Evolutionary conservation across 192 early-diverging fungal species (phyloP).

Genomic region (Entomortierella chlamydospora): DNA sequence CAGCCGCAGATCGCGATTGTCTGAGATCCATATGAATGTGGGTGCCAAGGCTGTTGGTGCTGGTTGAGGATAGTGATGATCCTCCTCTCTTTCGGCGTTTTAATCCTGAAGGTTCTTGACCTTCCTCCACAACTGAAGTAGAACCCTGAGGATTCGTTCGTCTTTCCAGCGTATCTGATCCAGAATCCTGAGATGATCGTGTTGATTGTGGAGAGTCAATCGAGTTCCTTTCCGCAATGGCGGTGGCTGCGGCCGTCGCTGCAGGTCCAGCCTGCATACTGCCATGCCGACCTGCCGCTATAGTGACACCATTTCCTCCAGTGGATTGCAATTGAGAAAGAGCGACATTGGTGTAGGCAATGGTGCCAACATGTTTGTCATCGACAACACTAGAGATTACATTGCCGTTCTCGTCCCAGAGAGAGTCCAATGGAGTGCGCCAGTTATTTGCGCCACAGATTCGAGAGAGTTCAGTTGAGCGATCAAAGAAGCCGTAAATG

Average conservation of each 20-base stretch:
- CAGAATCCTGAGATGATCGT: slow-evolving; percentile 7
- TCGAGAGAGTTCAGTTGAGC: slow-evolving; percentile 72
- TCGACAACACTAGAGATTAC: slow-evolving; percentile 18
- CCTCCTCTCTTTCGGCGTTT: slow-evolving; percentile 22
- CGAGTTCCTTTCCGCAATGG: not conserved
- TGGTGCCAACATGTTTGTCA: slow-evolving; percentile 19
- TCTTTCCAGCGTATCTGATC: slow-evolving; percentile 14
- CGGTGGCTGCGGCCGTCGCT: not conserved
- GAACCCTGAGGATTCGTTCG: not conserved
- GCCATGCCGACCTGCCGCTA: not conserved
- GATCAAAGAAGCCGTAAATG: slow-evolving; percentile 60
- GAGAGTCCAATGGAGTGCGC: slow-evolving; percentile 25
- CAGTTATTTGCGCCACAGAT: slow-evolving; percentile 47
- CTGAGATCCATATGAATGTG: slow-evolving; percentile 32
- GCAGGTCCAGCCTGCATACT: not conserved
- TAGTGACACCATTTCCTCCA: not conserved
- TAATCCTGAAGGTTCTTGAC: slow-evolving; percentile 1
- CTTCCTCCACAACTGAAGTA: not conserved
- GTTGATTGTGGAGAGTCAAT: slow-evolving; percentile 16
- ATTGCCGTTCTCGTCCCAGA: slow-evolving; percentile 31
- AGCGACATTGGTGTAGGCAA: slow-evolving; percentile 22
- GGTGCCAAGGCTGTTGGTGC: slow-evolving; percentile 6
- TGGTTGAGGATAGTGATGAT: not conserved
- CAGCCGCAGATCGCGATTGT: slow-evolving; percentile 31
- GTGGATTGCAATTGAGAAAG: not conserved